phyloP scores from a whole-genome alignment of 2,329 filamentous ascomycete species.

The Arthrobotrys sphaeroides region DNA sequence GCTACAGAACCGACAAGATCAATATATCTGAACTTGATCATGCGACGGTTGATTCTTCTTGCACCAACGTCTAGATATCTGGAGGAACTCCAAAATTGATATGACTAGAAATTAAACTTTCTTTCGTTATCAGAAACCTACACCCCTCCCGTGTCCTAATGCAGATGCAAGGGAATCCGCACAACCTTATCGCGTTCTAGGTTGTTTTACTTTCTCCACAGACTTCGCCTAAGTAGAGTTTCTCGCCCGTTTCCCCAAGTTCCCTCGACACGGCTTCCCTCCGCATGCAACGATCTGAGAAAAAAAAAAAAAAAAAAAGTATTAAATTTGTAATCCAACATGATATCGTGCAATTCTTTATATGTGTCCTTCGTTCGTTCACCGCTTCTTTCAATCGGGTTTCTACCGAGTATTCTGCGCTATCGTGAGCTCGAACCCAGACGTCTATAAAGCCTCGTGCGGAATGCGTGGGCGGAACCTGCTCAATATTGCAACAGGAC shows the following conservation, averaged over 20 bases:
- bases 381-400: conserved; percentile 20
- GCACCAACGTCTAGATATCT: too few relatives aligned
- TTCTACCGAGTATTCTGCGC: conserved; percentile 28
- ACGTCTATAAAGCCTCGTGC: conserved; percentile 16
- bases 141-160: conserved; percentile 13
- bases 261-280: conserved; percentile 33
- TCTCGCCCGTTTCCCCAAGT: background rate
- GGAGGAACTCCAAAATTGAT: background rate
- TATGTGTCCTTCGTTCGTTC: conserved; percentile 20
- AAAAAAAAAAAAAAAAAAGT: background rate
- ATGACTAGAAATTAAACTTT: conserved; percentile 6
- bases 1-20: too few relatives aligned
- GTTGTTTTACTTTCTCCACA: conserved; percentile 29
- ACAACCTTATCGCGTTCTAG: conserved; percentile 28
- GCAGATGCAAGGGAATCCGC: conserved; percentile 17
- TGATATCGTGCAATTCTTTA: background rate
- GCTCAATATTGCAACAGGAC: conserved; percentile 14
- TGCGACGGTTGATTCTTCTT: too few relatives aligned
- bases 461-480: conserved; percentile 3
- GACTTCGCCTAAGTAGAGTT: conserved; percentile 32
- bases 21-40: too few relatives aligned
- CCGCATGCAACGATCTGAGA: background rate
- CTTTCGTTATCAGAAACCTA: conserved; percentile 3
- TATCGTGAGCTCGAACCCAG: background rate
- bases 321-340: conserved; percentile 2